These are phyloP conservation scores for Melaleuca alternifolia DNA, from an alignment of 345 rosid genomes.

Conservation along the genomic window DNA sequence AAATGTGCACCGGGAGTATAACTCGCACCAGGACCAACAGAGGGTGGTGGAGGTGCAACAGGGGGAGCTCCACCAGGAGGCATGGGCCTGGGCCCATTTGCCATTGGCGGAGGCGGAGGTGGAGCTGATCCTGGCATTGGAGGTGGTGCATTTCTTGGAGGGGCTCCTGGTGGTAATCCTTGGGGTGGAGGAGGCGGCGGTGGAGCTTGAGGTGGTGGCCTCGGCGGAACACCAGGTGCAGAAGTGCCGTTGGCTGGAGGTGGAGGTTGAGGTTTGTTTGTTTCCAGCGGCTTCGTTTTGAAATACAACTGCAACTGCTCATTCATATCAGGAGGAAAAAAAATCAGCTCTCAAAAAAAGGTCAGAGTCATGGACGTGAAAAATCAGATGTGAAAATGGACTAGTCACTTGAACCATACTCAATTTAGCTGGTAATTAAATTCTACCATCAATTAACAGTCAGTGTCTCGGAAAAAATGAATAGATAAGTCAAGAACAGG, in stretches of 20 bases:
- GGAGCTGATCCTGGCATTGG: constrained; percentile 45
- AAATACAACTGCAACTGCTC: constrained; percentile 85
- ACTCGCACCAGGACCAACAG: constrained; percentile 52
- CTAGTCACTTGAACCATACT: not conserved
- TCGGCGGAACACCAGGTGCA: constrained; percentile 53
- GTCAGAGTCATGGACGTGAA: not conserved
- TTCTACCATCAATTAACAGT: not conserved
- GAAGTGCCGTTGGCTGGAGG: constrained; percentile 50
- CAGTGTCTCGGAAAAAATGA: not conserved
- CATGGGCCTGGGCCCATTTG: constrained; percentile 58
- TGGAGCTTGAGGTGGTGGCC: constrained; percentile 54
- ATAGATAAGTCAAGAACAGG: not conserved
- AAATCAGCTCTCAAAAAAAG: not conserved
- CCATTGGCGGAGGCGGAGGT: constrained; percentile 80
- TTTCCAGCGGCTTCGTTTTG: constrained; percentile 71
- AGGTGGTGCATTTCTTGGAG: constrained; percentile 49
- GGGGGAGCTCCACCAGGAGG: constrained; percentile 62
- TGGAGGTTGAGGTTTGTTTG: constrained; percentile 56
- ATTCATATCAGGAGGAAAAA: not conserved
- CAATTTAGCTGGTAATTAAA: not conserved
- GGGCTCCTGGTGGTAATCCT: constrained; percentile 40
- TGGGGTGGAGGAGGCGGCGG: constrained; percentile 71
- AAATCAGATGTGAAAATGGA: not conserved
- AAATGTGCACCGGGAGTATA: constrained; percentile 43
- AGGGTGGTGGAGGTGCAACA: constrained; percentile 61